These are phyloP conservation scores for Tetradesmus lagerheimii DNA, from an alignment of 139 green algal genomes.

Conservation along the genomic window DNA sequence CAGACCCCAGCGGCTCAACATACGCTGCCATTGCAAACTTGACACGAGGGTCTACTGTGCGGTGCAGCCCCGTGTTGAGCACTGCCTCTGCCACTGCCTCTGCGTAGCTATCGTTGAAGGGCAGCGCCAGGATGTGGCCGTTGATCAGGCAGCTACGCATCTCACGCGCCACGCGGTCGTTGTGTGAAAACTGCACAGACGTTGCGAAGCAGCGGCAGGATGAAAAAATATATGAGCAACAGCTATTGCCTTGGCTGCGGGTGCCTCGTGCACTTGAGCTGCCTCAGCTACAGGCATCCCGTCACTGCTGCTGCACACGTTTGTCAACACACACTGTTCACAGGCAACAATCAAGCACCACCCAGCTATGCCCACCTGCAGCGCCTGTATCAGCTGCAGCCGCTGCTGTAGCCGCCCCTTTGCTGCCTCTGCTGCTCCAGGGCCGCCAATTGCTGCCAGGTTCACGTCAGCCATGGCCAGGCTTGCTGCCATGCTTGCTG, in stretches of 20 bases:
- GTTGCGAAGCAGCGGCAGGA: neutral
- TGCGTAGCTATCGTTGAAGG: slow-evolving; percentile 67
- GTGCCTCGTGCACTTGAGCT: no score
- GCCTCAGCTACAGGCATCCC: no score
- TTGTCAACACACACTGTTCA: neutral
- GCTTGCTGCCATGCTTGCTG: slow-evolving; percentile 49
- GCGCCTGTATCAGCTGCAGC: slow-evolving; percentile 51
- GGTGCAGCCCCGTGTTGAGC: slow-evolving; percentile 73
- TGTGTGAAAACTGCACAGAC: slow-evolving; percentile 59
- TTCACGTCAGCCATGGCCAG: slow-evolving; percentile 34
- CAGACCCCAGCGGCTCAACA: slow-evolving; percentile 62
- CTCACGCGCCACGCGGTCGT: slow-evolving; percentile 59
- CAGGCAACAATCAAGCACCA: neutral
- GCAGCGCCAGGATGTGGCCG: slow-evolving; percentile 68
- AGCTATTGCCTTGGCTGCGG: no score
- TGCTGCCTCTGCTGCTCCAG: slow-evolving; percentile 32
- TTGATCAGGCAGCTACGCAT: slow-evolving; percentile 51
- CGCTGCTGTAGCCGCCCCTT: slow-evolving; percentile 50
- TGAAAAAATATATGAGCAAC: no score
- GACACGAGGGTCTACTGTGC: slow-evolving; percentile 61
- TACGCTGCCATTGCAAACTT: slow-evolving; percentile 69
- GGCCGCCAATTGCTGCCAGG: neutral
- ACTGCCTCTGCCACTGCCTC: slow-evolving; percentile 55
- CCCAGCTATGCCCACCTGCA: slow-evolving; percentile 51
- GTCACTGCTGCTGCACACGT: neutral